Percentiles rank a stretch among this genome's conserved stretches.
Evolutionary conservation across 148 eudicot genomes (phyloP).

Genomic region (Dianthus caryophyllus): DNA sequence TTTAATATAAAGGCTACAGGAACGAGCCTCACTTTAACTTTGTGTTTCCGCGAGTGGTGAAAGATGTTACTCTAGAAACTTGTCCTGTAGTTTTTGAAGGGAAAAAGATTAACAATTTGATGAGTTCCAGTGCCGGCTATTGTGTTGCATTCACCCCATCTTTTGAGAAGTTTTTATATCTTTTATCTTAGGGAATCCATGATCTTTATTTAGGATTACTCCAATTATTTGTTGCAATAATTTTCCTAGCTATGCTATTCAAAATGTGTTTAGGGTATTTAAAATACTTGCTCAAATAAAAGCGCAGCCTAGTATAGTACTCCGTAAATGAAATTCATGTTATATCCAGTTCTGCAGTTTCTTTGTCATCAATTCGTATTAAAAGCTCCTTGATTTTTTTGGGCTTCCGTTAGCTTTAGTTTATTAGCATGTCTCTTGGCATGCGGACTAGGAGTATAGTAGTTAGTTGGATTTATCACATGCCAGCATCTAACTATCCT

Average conservation of each 20-base stretch:
- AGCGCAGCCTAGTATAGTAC: no score
- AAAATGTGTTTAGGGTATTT: neutral
- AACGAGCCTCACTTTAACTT: neutral
- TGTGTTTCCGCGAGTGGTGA: neutral
- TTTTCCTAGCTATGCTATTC: neutral
- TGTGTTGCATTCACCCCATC: neutral
- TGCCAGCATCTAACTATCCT: neutral
- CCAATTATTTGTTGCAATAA: neutral
- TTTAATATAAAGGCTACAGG: neutral
- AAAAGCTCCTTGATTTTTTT: neutral
- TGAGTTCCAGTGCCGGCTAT: neutral
- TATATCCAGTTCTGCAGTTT: neutral
- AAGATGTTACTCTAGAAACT: neutral
- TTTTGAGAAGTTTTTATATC: neutral
- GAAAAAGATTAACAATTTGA: neutral
- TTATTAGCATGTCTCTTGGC: neutral
- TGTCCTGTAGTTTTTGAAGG: neutral
- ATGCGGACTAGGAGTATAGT: neutral
- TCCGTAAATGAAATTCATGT: neutral
- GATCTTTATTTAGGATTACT: neutral
- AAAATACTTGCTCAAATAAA: no score
- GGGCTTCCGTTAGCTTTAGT: neutral
- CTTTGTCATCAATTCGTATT: neutral
- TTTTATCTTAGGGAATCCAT: neutral
- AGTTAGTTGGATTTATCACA: neutral